phyloP scores from a whole-genome alignment of 192 early-diverging fungal genomes.

The Gaertneriomyces sp. region DNA sequence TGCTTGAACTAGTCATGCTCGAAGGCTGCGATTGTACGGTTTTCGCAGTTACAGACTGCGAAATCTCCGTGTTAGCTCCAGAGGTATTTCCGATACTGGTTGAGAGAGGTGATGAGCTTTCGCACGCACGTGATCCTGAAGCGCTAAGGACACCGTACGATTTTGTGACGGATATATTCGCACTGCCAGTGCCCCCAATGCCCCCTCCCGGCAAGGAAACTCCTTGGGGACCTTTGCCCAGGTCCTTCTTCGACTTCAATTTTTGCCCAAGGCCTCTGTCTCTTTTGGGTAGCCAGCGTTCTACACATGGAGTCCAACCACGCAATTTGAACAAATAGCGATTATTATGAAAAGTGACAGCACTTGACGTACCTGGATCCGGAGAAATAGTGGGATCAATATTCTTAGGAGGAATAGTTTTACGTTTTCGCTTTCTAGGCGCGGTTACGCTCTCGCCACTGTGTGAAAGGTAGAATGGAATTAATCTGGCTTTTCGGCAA shows the following conservation, averaged over 20 bases:
- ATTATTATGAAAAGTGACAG: background rate
- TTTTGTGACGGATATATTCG: slow-evolving; percentile 32
- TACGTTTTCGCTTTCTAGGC: slow-evolving; percentile 51
- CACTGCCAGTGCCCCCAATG: slow-evolving; percentile 68
- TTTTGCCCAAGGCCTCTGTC: slow-evolving; percentile 57
- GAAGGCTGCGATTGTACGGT: no score
- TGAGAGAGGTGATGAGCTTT: background rate
- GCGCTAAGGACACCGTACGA: no score
- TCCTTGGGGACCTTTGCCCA: slow-evolving; percentile 63
- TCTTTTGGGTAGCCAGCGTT: slow-evolving; percentile 68
- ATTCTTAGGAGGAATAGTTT: slow-evolving; percentile 54
- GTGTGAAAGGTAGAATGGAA: no score
- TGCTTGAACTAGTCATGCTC: no score
- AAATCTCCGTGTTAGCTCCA: no score
- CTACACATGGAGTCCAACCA: slow-evolving; percentile 27
- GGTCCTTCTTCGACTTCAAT: slow-evolving; percentile 55
- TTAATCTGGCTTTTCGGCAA: no score
- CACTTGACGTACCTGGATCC: slow-evolving; percentile 48
- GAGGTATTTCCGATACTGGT: background rate
- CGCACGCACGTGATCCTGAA: background rate
- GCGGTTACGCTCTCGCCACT: no score
- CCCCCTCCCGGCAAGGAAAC: slow-evolving; percentile 61
- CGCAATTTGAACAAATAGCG: background rate
- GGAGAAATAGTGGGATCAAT: slow-evolving; percentile 47
- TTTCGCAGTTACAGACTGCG: no score